Conservation (phyloP, 2,329 filamentous ascomycete genomes). For the Scedosporium minutisporum region DNA sequence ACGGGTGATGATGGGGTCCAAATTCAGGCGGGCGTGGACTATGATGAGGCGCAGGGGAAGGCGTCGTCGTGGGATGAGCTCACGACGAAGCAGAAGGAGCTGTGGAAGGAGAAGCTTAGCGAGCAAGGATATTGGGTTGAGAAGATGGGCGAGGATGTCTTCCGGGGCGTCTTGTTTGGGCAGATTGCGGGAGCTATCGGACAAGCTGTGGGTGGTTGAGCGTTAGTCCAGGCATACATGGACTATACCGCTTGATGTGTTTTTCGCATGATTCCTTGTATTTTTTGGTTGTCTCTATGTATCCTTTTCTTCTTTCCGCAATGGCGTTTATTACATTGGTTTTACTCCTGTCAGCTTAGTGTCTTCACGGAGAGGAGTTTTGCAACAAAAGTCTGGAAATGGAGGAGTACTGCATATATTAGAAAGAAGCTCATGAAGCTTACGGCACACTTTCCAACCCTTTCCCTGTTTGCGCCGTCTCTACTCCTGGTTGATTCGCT, state of each 20-base stretch:
- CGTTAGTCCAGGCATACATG: background rate
- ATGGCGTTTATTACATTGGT: no score
- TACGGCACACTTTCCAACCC: background rate
- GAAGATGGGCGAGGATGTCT: slow-evolving; percentile 64
- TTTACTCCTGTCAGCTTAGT: no score
- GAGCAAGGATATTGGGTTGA: slow-evolving; percentile 72
- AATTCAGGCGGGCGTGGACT: slow-evolving; percentile 26
- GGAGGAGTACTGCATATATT: background rate
- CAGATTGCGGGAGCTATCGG: slow-evolving; percentile 58
- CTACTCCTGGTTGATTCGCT: background rate
- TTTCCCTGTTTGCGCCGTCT: no score
- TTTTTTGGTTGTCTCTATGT: no score
- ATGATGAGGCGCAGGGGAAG: slow-evolving; percentile 35
- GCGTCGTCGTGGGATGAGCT: slow-evolving; percentile 66
- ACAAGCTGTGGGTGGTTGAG: slow-evolving; percentile 30
- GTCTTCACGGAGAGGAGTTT: no score
- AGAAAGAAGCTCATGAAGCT: background rate
- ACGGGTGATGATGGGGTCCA: background rate
- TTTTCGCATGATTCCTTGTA: background rate
- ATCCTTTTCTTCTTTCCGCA: no score
- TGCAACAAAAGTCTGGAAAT: no score
- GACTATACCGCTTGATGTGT: background rate
- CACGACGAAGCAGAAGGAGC: slow-evolving; percentile 46
- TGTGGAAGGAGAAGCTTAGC: slow-evolving; percentile 60
- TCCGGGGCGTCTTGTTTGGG: slow-evolving; percentile 70